Evolutionary conservation across 306 rosid species (phyloP), one percentile per base, ranked within the genome.

Genomic region (Psophocarpus tetragonolobus): DNA sequence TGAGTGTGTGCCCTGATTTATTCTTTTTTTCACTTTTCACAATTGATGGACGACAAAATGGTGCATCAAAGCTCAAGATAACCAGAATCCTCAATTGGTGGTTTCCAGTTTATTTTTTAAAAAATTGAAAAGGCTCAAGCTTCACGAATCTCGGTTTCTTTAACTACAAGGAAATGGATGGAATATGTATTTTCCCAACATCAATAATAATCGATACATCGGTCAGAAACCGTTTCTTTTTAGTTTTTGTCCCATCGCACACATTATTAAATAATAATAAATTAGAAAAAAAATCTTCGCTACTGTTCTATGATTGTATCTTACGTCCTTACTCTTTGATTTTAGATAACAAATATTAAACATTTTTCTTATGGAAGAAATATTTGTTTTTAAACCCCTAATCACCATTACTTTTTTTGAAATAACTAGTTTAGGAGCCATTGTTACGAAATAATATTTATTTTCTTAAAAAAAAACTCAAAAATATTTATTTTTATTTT

Each of bases 11-110:
- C 76, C 63, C 77, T 50, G 32, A 73, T 73, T 67, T 75, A 71
- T 54, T 77, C 81, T 51, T 79, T 71, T 77, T 75, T 36, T 32
- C 84, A 57, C 82, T 67, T 81, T 83, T 76, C 44, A 20, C 36
- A 73, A 70, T 76, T 78, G 89, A 81, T 84, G 82, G 87, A 74
- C 77, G 81, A 73, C 81, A 80, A 68, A 84, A 85, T 76, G 82
- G 87, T 81, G 80, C 80, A 73, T 79, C 84, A 75, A 69, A 63
- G 79, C 73, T 82, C 81, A 39, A 63, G 78, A 75, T 82, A 73
- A 80, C 57, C 21, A 79, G 85, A 86, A 90, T 86, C 86, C 68
- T 60, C 15, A 79, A 66, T 50, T 72, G 76, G 57, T 83, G 95
- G 95, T 86, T 79, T 85, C 76, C 48, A 72, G 12, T 71, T 71